A percentile compares a stretch with the other conserved stretches of the same genome.
phyloP scores from a whole-genome alignment of 148 eudicot genomes.

The Rhododendron mucronatum region DNA sequence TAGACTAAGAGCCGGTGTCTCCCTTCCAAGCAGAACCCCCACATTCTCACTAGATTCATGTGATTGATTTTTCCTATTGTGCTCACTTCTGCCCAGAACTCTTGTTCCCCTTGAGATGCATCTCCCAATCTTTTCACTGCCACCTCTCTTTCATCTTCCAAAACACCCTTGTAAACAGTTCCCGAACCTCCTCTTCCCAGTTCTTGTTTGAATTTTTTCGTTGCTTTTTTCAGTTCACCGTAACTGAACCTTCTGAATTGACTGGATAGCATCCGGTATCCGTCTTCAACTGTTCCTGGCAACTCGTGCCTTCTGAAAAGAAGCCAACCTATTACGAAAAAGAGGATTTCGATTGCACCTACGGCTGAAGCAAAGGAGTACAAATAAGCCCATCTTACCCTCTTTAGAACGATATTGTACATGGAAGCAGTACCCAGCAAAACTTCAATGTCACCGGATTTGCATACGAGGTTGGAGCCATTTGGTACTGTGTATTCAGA shows the following conservation, averaged over 20 bases:
- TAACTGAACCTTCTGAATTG: constrained; percentile 57
- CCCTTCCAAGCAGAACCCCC: constrained; percentile 60
- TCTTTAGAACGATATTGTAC: constrained; percentile 19
- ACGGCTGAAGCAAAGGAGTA: constrained; percentile 39
- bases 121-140: constrained; percentile 58
- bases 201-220: constrained; percentile 36
- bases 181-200: constrained; percentile 59
- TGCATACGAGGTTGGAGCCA: constrained; percentile 23
- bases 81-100: constrained; percentile 67
- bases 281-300: constrained; percentile 43
- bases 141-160: constrained; percentile 37
- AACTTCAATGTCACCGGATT: constrained; percentile 6
- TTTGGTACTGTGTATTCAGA: constrained; percentile 12
- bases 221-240: constrained; percentile 43
- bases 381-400: constrained; percentile 43
- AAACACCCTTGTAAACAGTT: constrained; percentile 46
- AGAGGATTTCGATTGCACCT: constrained; percentile 36
- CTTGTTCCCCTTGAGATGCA: constrained; percentile 47
- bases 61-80: constrained; percentile 57
- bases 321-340: constrained; percentile 34
- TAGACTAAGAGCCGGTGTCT: constrained; percentile 49
- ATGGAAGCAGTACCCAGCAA: constrained; percentile 8
- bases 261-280: constrained; percentile 45
- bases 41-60: constrained; percentile 63
- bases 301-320: constrained; percentile 34